Evolutionary conservation across 164 flowering plant species (phyloP).

Genomic region (Dillenia suffruticosa): DNA sequence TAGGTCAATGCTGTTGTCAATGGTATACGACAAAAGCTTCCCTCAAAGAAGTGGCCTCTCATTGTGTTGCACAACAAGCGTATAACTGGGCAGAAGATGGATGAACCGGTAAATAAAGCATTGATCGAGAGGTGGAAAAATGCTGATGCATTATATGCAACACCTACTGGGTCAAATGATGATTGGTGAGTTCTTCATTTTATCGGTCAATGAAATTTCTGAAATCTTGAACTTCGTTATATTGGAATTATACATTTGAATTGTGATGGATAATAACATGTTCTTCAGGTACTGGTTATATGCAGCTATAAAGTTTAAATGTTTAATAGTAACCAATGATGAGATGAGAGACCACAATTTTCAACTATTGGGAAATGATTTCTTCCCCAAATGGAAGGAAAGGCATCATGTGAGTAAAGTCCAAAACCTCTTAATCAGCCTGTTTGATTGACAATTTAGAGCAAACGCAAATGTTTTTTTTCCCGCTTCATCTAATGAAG

Average conservation of each 20-base stretch:
- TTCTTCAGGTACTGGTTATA: conserved; percentile 93
- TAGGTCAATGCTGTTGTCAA: conserved; percentile 77
- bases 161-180: conserved; percentile 96
- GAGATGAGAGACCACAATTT: conserved; percentile 92
- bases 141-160: conserved; percentile 86
- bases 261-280: conserved; percentile 23
- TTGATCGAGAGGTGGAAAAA: conserved; percentile 76
- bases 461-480: too few relatives aligned
- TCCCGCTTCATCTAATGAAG: too few relatives aligned
- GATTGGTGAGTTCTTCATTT: conserved; percentile 63
- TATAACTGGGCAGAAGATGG: conserved; percentile 52
- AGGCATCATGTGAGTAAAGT: conserved; percentile 81
- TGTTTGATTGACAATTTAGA: too few relatives aligned
- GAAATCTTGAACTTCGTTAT: background rate
- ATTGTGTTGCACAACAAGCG: conserved; percentile 76
- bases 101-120: conserved; percentile 47
- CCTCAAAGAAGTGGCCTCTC: conserved; percentile 85
- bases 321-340: conserved; percentile 87
- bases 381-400: conserved; percentile 96
- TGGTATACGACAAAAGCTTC: conserved; percentile 75
- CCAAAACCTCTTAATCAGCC: too few relatives aligned
- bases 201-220: background rate
- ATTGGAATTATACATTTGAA: conserved; percentile 9
- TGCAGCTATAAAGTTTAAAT: conserved; percentile 87
- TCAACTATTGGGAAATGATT: conserved; percentile 82